Conservation (phyloP, 139 green algal genomes). For the Coelastrella sp. region DNA sequence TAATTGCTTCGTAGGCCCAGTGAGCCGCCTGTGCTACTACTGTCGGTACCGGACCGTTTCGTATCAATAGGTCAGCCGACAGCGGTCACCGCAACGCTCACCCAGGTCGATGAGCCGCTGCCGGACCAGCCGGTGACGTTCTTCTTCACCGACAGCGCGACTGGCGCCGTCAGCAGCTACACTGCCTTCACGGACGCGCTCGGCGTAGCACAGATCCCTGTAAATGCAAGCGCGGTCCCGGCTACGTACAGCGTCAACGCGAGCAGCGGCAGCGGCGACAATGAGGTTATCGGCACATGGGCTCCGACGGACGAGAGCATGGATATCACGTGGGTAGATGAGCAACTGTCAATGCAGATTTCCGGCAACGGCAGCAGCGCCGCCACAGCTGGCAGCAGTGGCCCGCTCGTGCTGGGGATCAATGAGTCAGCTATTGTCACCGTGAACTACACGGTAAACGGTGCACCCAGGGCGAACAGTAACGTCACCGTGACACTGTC, state of each 20-base stretch:
- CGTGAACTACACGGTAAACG: not conserved
- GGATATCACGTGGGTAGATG: conserved; percentile 5
- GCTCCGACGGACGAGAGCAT: not conserved
- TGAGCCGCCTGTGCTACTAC: not conserved
- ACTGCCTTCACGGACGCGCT: not conserved
- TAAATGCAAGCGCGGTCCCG: not conserved
- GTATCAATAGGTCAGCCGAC: not conserved
- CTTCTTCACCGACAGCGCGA: not conserved
- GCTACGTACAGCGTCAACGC: not conserved
- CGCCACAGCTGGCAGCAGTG: not conserved
- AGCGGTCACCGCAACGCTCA: not conserved
- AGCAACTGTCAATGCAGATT: not conserved
- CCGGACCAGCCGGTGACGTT: not conserved
- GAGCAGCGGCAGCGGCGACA: not conserved
- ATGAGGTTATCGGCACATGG: not conserved
- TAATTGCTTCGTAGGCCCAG: not conserved
- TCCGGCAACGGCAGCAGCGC: not conserved
- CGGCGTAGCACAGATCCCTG: not conserved
- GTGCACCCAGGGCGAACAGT: not conserved
- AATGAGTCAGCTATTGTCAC: not conserved
- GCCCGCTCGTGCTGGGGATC: not conserved
- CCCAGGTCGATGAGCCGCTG: not conserved
- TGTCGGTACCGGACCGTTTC: not conserved
- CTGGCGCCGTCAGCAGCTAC: not conserved
- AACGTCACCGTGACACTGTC: not conserved